Percentiles rank a stretch among this genome's conserved stretches.
phyloP scores from a whole-genome alignment of 2,329 filamentous ascomycete genomes.

The Berkeleyomyces rouxiae region DNA sequence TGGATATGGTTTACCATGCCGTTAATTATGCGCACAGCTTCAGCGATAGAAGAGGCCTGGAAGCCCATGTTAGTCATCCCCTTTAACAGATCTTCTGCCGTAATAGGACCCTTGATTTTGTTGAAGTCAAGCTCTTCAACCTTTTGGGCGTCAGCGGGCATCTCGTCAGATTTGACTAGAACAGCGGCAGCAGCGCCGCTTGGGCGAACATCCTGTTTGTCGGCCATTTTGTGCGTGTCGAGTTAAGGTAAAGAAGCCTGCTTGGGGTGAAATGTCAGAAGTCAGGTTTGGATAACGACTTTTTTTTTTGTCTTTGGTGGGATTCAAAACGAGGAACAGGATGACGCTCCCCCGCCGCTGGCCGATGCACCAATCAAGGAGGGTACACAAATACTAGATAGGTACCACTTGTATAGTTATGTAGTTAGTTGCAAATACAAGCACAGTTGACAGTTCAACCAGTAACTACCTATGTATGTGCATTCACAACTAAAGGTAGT shows the following conservation, averaged over 20 bases:
- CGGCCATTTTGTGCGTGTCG: conserved; percentile 7
- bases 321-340: background rate
- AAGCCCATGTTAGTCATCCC: conserved; percentile 78
- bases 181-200: conserved; percentile 60
- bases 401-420: no score
- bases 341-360: background rate
- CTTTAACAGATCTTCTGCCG: conserved; percentile 66
- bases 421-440: no score
- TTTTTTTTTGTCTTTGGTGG: background rate
- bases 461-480: no score
- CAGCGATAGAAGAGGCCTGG: conserved; percentile 53
- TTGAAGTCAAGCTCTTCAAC: conserved; percentile 92
- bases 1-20: conserved; percentile 52
- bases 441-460: no score
- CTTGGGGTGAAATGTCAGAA: background rate
- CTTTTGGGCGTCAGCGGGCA: conserved; percentile 60
- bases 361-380: background rate
- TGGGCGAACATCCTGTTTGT: conserved; percentile 29
- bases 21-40: conserved; percentile 84
- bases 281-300: background rate
- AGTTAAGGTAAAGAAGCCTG: background rate
- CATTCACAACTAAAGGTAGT: no score
- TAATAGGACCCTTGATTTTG: conserved; percentile 58
- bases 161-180: conserved; percentile 64
- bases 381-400: background rate